Conservation (phyloP, 129 eudicot genomes). For the Kitagawia praeruptora region DNA sequence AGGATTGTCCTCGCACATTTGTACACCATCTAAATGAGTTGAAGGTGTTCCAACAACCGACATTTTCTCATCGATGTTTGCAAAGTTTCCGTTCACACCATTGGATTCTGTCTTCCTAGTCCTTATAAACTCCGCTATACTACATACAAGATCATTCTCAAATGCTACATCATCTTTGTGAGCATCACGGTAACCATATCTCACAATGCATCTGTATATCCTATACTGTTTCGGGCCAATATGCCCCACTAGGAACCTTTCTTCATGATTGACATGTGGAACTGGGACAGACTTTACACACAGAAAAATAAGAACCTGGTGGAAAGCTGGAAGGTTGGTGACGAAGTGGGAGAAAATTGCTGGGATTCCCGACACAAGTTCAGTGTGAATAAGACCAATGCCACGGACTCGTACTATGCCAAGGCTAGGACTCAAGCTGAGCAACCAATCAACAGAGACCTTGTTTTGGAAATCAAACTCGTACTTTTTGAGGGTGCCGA, state of each 20-base stretch:
- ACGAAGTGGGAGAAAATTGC: conserved; percentile 95
- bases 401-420: conserved; percentile 93
- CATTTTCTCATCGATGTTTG: conserved; percentile 49
- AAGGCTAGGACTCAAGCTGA: conserved; percentile 73
- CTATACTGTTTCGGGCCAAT: conserved; percentile 79
- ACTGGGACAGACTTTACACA: conserved; percentile 84
- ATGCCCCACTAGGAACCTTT: conserved; percentile 86
- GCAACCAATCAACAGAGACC: conserved; percentile 94
- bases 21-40: conserved; percentile 41
- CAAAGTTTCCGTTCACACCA: conserved; percentile 11
- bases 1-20: conserved; percentile 19
- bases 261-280: conserved; percentile 80
- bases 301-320: conserved; percentile 77
- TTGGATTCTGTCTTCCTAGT: conserved; percentile 29
- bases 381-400: conserved; percentile 91
- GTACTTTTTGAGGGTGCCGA: conserved; percentile 67
- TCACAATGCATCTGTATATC: conserved; percentile 72
- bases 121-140: conserved; percentile 80
- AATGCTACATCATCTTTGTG: conserved; percentile 86
- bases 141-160: conserved; percentile 82
- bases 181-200: conserved; percentile 92
- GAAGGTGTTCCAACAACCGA: conserved; percentile 64
- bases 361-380: conserved; percentile 90
- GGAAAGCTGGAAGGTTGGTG: conserved; percentile 98
- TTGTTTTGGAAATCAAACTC: conserved; percentile 91